phyloP scores from a whole-genome alignment of 768 basidiomycete genomes.

The Suillus tomentosus region DNA sequence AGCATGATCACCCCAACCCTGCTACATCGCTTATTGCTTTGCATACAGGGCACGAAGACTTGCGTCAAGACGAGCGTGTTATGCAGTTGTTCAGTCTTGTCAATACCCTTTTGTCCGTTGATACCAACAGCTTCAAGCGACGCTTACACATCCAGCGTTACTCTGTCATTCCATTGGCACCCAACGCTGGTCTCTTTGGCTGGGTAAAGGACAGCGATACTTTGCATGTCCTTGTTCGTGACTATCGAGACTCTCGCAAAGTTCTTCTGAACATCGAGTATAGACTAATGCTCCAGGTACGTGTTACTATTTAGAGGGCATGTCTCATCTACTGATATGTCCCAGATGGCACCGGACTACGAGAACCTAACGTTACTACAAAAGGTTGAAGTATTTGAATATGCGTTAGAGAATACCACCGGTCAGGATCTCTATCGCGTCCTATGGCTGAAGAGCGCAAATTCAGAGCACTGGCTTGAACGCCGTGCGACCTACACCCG shows the following conservation, averaged over 20 bases:
- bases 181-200: conserved; percentile 91
- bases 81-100: conserved; percentile 99
- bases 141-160: conserved; percentile 93
- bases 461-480: conserved; percentile 98
- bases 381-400: conserved; percentile 99
- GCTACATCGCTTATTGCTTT: conserved; percentile 8
- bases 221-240: conserved; percentile 92
- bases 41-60: conserved; percentile 87
- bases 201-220: conserved; percentile 98
- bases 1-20: background rate
- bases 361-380: conserved; percentile 92
- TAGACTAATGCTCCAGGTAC: conserved; percentile 94
- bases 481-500: conserved; percentile 94
- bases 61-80: conserved; percentile 97
- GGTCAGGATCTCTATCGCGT: conserved; percentile 97
- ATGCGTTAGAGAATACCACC: conserved; percentile 96
- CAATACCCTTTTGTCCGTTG: conserved; percentile 90
- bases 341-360: conserved; percentile 98
- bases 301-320: conserved; percentile 65
- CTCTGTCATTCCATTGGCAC: conserved; percentile 92
- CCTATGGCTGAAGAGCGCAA: conserved; percentile 92
- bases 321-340: conserved; percentile 10
- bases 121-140: conserved; percentile 94
- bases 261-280: conserved; percentile 98
- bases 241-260: conserved; percentile 95